phyloP scores from a whole-genome alignment of 2,329 filamentous ascomycete genomes.

The Aschersonia sp. region DNA sequence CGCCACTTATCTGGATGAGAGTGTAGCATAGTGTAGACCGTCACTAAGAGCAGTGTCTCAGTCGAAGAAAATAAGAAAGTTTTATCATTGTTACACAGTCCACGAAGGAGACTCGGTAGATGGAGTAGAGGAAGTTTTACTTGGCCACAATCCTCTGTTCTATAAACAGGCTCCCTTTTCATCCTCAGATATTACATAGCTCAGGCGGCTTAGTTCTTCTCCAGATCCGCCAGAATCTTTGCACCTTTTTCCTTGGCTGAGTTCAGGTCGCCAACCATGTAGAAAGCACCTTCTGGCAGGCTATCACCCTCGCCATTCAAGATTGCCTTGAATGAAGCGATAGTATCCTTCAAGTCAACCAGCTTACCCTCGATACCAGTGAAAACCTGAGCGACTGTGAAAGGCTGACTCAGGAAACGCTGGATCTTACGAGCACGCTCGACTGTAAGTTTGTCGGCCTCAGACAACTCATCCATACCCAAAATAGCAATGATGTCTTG shows the following conservation, averaged over 20 bases:
- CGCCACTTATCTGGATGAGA: too few relatives aligned
- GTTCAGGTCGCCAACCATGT: conserved; percentile 96
- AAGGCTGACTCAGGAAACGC: conserved; percentile 98
- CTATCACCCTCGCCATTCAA: conserved; percentile 89
- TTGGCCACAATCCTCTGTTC: conserved; percentile 36
- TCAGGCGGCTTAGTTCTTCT: conserved; percentile 38
- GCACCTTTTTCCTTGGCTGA: conserved; percentile 93
- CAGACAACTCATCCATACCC: conserved; percentile 99
- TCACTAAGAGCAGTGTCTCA: not conserved
- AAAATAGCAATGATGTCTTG: conserved; percentile 99
- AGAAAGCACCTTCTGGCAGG: conserved; percentile 86
- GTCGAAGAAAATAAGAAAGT: conserved; percentile 26
- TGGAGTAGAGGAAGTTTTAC: conserved; percentile 34
- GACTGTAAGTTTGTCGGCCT: conserved; percentile 98
- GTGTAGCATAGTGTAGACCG: too few relatives aligned
- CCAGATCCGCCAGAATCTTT: conserved; percentile 97
- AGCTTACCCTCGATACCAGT: conserved; percentile 91
- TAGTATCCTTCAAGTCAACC: conserved; percentile 98
- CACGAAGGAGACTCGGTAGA: conserved; percentile 39
- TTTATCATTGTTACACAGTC: conserved; percentile 47
- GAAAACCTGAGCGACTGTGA: conserved; percentile 77
- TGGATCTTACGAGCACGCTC: conserved; percentile 99
- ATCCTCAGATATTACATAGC: conserved; percentile 21
- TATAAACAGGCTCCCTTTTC: conserved; percentile 37
- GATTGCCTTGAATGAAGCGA: conserved; percentile 93